phyloP scores from a whole-genome alignment of 805 yeast genomes.

The Groenewaldozyma tartarivorans region DNA sequence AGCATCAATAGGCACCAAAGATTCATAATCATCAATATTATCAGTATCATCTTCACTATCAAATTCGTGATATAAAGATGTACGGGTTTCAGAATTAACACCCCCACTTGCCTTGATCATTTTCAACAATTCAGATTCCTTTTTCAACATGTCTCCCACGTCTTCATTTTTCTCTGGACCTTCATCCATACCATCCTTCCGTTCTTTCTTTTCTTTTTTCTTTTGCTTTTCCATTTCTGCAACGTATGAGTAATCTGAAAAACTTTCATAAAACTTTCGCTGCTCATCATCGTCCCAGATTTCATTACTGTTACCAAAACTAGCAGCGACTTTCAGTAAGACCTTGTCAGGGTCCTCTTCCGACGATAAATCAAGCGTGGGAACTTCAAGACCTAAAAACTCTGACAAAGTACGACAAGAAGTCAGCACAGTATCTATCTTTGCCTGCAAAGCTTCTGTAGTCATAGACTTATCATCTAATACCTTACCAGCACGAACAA shows the following conservation, averaged over 20 bases:
- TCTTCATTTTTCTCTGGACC: slow-evolving; percentile 7
- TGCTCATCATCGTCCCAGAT: slow-evolving; percentile 62
- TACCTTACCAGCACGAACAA: slow-evolving; percentile 58
- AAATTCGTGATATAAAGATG: slow-evolving; percentile 26
- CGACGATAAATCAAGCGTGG: slow-evolving; percentile 24
- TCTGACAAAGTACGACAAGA: slow-evolving; percentile 38
- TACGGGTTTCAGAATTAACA: neutral
- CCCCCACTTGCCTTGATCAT: neutral
- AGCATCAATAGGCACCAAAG: slow-evolving; percentile 33
- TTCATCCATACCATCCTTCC: slow-evolving; percentile 20
- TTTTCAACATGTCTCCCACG: neutral
- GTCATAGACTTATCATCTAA: slow-evolving; percentile 30
- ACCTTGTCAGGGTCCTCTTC: slow-evolving; percentile 22
- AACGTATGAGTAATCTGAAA: slow-evolving; percentile 43
- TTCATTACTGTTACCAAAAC: slow-evolving; percentile 9
- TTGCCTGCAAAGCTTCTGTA: slow-evolving; percentile 14
- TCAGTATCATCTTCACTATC: slow-evolving; percentile 32
- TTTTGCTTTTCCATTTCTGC: slow-evolving; percentile 10
- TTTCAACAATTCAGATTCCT: slow-evolving; percentile 30
- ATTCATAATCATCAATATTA: slow-evolving; percentile 22
- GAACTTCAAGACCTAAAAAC: slow-evolving; percentile 31
- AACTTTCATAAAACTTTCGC: slow-evolving; percentile 61
- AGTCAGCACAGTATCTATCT: slow-evolving; percentile 33
- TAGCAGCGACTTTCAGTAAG: slow-evolving; percentile 12
- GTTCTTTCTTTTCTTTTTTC: slow-evolving; percentile 2